A percentile compares a stretch with the other conserved stretches of the same genome.
Conservation (phyloP, 257 asterid genomes). For the Leptodermis oblonga region DNA sequence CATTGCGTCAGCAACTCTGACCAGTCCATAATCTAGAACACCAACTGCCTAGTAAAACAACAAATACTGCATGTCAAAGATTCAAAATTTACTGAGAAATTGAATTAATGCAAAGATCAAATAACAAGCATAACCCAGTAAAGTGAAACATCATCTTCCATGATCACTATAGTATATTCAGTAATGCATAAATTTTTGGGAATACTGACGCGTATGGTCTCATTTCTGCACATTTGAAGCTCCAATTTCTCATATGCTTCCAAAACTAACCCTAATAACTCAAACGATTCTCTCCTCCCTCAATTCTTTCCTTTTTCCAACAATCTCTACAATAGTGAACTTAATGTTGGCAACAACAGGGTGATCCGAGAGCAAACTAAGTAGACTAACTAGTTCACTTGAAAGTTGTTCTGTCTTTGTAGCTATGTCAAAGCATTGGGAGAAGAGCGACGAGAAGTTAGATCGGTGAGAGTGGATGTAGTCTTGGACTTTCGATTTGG, state of each 20-base stretch:
- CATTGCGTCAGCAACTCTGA: slow-evolving; percentile 77
- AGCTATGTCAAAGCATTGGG: slow-evolving; percentile 65
- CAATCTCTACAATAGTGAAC: slow-evolving; percentile 45
- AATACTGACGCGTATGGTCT: slow-evolving; percentile 1
- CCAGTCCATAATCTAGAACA: slow-evolving; percentile 76
- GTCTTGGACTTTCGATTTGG: slow-evolving; percentile 78
- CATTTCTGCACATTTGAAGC: slow-evolving; percentile 1
- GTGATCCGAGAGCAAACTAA: slow-evolving; percentile 52
- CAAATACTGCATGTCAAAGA: slow-evolving; percentile 12
- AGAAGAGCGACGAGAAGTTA: slow-evolving; percentile 72
- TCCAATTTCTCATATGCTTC: slow-evolving; percentile 43
- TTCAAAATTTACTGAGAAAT: slow-evolving; percentile 4
- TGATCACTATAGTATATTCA: background rate
- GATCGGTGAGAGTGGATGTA: slow-evolving; percentile 71
- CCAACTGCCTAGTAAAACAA: slow-evolving; percentile 59
- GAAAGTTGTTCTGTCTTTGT: slow-evolving; percentile 53
- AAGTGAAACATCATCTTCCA: too few species aligned
- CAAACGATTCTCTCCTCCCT: slow-evolving; percentile 62
- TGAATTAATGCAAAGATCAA: background rate
- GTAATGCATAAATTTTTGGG: background rate
- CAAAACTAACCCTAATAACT: slow-evolving; percentile 50
- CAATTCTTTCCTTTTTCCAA: slow-evolving; percentile 56
- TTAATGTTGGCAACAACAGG: slow-evolving; percentile 57
- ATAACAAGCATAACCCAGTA: slow-evolving; percentile 1
- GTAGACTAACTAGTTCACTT: slow-evolving; percentile 34